These are phyloP conservation scores for Trichosporon coremiiforme DNA, from an alignment of 1,284 basidiomycete genomes.

Conservation along the genomic window DNA sequence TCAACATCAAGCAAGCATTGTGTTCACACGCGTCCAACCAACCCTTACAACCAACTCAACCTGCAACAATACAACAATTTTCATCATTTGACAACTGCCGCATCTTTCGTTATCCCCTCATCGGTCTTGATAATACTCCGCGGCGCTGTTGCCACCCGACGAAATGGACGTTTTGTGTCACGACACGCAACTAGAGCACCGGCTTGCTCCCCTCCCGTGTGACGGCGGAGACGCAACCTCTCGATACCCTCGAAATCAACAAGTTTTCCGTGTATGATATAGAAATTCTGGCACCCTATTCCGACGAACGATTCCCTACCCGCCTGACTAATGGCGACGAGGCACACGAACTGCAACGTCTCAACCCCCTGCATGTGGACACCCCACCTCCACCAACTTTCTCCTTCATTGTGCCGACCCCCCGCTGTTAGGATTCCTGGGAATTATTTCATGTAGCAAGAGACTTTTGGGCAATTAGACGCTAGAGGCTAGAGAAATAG, in stretches of 20 bases:
- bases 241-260: slow-evolving; percentile 24
- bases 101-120: slow-evolving; percentile 20
- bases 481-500: slow-evolving; percentile 36
- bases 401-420: slow-evolving; percentile 34
- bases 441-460: slow-evolving; percentile 26
- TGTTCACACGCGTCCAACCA: slow-evolving; percentile 24
- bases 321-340: slow-evolving; percentile 31
- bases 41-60: not conserved
- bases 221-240: slow-evolving; percentile 27
- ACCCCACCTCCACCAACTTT: not conserved
- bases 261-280: slow-evolving; percentile 32
- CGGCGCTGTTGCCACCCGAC: slow-evolving; percentile 34
- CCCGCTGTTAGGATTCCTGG: slow-evolving; percentile 30
- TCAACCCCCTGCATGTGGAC: slow-evolving; percentile 13
- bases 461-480: slow-evolving; percentile 27
- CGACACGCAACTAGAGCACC: slow-evolving; percentile 26
- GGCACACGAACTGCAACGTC: slow-evolving; percentile 25
- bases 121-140: slow-evolving; percentile 25
- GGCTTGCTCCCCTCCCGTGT: slow-evolving; percentile 28
- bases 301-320: slow-evolving; percentile 30
- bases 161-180: slow-evolving; percentile 32
- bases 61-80: slow-evolving; percentile 20
- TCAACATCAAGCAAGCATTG: slow-evolving; percentile 34
- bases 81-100: slow-evolving; percentile 25
- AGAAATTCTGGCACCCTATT: slow-evolving; percentile 31